Percentiles rank a stretch among this genome's conserved stretches.
These are phyloP conservation scores for Fusarium annulatum DNA, from an alignment of 2,329 filamentous ascomycete genomes.

Conservation along the genomic window DNA sequence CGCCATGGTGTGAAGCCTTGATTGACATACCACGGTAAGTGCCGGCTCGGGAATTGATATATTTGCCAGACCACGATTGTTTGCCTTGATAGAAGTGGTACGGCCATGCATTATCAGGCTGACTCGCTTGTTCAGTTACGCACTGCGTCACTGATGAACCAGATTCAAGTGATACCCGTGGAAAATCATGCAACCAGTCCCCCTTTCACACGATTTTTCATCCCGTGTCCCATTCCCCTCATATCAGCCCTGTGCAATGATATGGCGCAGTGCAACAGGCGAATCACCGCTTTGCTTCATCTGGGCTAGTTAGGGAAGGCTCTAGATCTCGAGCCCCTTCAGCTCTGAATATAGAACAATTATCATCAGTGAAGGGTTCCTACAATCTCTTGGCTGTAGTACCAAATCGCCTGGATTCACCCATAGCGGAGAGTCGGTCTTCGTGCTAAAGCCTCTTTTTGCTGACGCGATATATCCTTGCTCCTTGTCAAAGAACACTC, in stretches of 20 bases:
- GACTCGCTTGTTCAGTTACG: constrained; percentile 25
- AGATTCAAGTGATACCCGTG: neutral
- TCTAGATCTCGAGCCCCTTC: constrained; percentile 9
- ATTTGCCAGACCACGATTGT: neutral
- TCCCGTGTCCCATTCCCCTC: neutral
- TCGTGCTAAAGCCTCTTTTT: constrained; percentile 18
- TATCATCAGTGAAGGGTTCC: neutral
- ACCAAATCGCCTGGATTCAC: constrained; percentile 4
- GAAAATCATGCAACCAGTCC: neutral
- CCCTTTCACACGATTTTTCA: neutral
- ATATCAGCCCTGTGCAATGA: constrained; percentile 7
- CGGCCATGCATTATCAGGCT: constrained; percentile 11
- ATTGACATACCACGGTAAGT: constrained; percentile 4
- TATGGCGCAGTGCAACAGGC: neutral
- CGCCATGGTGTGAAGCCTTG: neutral
- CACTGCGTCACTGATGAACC: constrained; percentile 8
- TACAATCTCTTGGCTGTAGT: neutral
- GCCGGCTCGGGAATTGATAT: constrained; percentile 16
- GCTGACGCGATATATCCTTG: constrained; percentile 10
- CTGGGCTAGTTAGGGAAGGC: neutral
- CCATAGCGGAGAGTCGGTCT: constrained; percentile 27
- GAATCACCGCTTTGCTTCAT: neutral
- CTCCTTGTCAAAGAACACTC: neutral
- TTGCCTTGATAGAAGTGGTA: constrained; percentile 1
- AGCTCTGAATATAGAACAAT: neutral